Evolutionary conservation across 768 basidiomycete species (phyloP).

Genomic region (Boletellus ananiceps): DNA sequence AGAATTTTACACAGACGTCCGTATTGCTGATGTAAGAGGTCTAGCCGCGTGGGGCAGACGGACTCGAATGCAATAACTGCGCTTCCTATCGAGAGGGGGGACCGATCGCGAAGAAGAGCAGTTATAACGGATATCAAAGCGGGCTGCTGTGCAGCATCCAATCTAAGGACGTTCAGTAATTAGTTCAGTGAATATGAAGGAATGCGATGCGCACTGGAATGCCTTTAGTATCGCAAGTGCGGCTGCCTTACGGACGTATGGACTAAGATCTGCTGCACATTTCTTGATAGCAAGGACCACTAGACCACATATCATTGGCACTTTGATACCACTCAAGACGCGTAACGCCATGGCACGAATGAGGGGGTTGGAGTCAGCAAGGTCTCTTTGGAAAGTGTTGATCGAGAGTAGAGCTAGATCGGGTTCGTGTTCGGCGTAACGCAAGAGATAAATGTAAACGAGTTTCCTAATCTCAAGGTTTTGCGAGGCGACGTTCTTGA

Average conservation of each 20-base stretch:
- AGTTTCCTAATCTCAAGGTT: conserved; percentile 94
- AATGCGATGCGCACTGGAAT: conserved; percentile 53
- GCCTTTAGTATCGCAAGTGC: conserved; percentile 87
- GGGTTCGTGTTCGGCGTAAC: conserved; percentile 90
- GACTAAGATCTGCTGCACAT: conserved; percentile 86
- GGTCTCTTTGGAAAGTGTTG: conserved; percentile 97
- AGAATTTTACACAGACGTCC: conserved; percentile 79
- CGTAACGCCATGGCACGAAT: conserved; percentile 96
- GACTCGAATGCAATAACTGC: conserved; percentile 81
- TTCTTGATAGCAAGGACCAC: conserved; percentile 89
- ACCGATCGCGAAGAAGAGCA: conserved; percentile 63
- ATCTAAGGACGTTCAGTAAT: conserved; percentile 39
- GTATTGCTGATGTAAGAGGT: conserved; percentile 86
- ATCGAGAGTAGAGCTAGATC: conserved; percentile 94
- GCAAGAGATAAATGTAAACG: conserved; percentile 94
- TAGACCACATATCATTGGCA: conserved; percentile 82
- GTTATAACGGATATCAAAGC: conserved; percentile 66
- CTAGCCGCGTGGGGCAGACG: conserved; percentile 82
- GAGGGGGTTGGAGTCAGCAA: conserved; percentile 86
- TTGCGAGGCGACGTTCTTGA: conserved; percentile 92
- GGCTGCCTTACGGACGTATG: conserved; percentile 91
- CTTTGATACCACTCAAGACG: conserved; percentile 87
- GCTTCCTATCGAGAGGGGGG: conserved; percentile 83
- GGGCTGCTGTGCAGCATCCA: conserved; percentile 68
- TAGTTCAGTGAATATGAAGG: background rate